Base-by-base conservation (phyloP, 129 eudicot species). In the Artemisia argyi region DNA sequence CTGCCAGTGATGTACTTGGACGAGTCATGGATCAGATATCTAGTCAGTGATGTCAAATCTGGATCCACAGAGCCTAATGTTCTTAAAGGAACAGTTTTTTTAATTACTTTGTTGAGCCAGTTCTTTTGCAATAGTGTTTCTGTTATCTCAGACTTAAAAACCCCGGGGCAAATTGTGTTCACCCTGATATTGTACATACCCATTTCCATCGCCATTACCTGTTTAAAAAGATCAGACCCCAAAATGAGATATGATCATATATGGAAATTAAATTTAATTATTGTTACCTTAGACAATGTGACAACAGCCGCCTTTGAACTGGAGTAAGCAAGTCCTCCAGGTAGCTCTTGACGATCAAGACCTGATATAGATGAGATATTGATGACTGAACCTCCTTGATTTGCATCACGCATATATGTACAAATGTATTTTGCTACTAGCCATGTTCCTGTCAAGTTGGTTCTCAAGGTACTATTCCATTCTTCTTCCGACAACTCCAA, bases 331-430 rank as follows among this genome's bases (percentile, higher is more conserved):
- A 77, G 77, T 53, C 55, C 32, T 50, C 95, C 88, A 15, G 87
- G 89, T 26, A 75, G 60, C 12, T 85, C 80, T 14, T 85, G 89
- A 20, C 97, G 83, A 56, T 81, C 59, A 30, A 90, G 86, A 39
- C 91, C 95, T 28, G 95, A 74, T 69, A 74, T 81, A 44, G 97
- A 90, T 6, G 89, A 76, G 55, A 90, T 80, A 44, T 87, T 87
- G 62, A 90, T 75, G 17, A 90, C 52, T 13, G 95, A 90, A 64
- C 95, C 97, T 35, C 86, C 80, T 28, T 49, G 73, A 18, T 73
- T 73, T 9, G 80, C 78, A 74, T 84, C 87, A 20, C 85, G 74
- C 97, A 87, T 90, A 22, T 58, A 76, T 68, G 47, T 20, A 24
- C 94, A 56, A 17, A 90, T 89, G 32, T 79, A 75, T 84, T 85